Percentiles rank a stretch among this genome's conserved stretches.
phyloP scores from a whole-genome alignment of 352 stramenopile genomes.

The Pythium phragmiticola region DNA sequence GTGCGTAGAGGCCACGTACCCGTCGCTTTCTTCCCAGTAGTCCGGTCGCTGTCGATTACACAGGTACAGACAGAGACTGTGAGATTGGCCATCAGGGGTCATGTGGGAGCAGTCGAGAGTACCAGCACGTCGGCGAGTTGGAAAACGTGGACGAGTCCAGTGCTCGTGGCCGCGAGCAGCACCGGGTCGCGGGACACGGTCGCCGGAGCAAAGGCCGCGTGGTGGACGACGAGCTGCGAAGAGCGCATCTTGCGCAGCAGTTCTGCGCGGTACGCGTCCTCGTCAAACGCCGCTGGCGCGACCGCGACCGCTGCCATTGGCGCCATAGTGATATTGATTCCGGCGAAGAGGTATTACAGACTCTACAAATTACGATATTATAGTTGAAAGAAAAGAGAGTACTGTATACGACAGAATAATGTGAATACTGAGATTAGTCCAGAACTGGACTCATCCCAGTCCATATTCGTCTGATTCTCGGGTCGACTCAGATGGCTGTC shows the following conservation, averaged over 20 bases:
- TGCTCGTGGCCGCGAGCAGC: slow-evolving; percentile 68
- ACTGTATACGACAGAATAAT: slow-evolving; percentile 5
- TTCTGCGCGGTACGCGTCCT: slow-evolving; percentile 41
- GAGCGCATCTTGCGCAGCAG: slow-evolving; percentile 41
- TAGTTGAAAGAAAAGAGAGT: slow-evolving; percentile 1
- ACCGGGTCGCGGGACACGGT: slow-evolving; percentile 31
- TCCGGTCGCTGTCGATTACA: slow-evolving; percentile 19
- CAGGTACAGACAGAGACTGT: background rate
- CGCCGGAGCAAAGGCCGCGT: slow-evolving; percentile 49
- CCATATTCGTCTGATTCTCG: slow-evolving; percentile 5
- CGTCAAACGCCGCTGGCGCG: slow-evolving; percentile 61
- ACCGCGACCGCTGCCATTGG: slow-evolving; percentile 46
- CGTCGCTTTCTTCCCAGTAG: slow-evolving; percentile 23
- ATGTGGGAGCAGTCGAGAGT: background rate
- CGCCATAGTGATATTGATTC: slow-evolving; percentile 1
- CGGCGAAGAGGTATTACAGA: slow-evolving; percentile 3
- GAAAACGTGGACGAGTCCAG: slow-evolving; percentile 60
- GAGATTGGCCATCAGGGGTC: no score
- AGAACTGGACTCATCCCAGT: background rate
- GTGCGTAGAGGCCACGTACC: background rate
- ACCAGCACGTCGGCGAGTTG: slow-evolving; percentile 44
- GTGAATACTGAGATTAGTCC: slow-evolving; percentile 13
- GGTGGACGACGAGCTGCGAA: slow-evolving; percentile 27
- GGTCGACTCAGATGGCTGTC: background rate
- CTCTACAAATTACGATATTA: background rate